Evolutionary conservation across 2,329 filamentous ascomycete species (phyloP), one percentile per base, ranked within the genome.

Genomic region (Paraphaeosphaeria sporulosa): DNA sequence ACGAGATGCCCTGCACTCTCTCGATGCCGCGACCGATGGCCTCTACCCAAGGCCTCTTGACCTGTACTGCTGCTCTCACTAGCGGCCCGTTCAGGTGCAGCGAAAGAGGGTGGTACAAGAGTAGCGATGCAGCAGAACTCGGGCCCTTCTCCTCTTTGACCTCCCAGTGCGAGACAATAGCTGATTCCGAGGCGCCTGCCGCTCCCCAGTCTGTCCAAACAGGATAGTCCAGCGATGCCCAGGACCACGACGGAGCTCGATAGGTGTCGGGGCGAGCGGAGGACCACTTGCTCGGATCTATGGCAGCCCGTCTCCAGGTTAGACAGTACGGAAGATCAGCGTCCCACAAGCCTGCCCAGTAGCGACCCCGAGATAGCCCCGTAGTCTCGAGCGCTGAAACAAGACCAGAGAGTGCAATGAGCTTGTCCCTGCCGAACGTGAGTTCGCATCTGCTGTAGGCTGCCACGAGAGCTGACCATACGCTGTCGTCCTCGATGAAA

Each of bases 371-470:
- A 12, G 40, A 10, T 1, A 54, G 50, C 4, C 57, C 57, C 23
- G 5, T 42, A 4, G 21, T 13, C 9, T 53, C 36, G 19, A 58
- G 50, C 3, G 30, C 40, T 17, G 57, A 48, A 13, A 58, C 36
- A 5, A 58, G 42, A 13, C 57, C 57, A 15, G 57, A 44, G 2
- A 58, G 50, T 10, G 57, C 57, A 17, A 58, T 42, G 1, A 58
- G 42, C 42, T 54, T 58, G 23, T 58, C 57, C 30, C 48, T 58
- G 21, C 50, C 27, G 19, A 58, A 58, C 2, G 57, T 54, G 30
- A 58, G 57, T 17, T 54, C 42, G 49, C 57, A 58, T 21, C 54
- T 58, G 23, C 57, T 58, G 34, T 58, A 58, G 9, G 54, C 49
- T 4, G 32, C 38, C 6, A 54, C n/a, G 13, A 58, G 27, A 5